A percentile compares a stretch with the other conserved stretches of the same genome.
Evolutionary conservation across 768 basidiomycete genomes (phyloP).

Genomic region (Lactarius psammicola): DNA sequence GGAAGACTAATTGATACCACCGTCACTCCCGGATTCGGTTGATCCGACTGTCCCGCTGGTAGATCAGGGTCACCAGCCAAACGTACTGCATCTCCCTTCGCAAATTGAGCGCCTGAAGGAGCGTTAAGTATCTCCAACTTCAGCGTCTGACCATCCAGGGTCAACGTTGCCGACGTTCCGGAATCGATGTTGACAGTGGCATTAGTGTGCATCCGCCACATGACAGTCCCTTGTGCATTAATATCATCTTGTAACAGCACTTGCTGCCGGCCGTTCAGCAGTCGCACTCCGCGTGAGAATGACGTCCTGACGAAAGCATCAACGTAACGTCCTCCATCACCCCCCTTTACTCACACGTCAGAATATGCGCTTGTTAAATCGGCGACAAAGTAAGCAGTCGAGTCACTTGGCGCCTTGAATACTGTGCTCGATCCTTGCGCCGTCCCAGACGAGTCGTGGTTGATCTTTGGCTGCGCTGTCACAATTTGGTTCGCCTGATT

Average conservation of each 20-base stretch:
- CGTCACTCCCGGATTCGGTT: slow-evolving; percentile 72
- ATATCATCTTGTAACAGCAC: slow-evolving; percentile 95
- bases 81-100: slow-evolving; percentile 52
- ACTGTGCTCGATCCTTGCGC: slow-evolving; percentile 86
- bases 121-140: slow-evolving; percentile 65
- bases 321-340: slow-evolving; percentile 1
- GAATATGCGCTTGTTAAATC: slow-evolving; percentile 78
- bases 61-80: slow-evolving; percentile 59
- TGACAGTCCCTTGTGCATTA: slow-evolving; percentile 50
- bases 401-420: slow-evolving; percentile 54
- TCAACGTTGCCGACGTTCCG: slow-evolving; percentile 72
- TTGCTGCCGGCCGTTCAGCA: slow-evolving; percentile 80
- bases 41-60: slow-evolving; percentile 60
- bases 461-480: slow-evolving; percentile 53
- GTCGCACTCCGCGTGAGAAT: slow-evolving; percentile 80
- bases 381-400: slow-evolving; percentile 79
- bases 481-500: slow-evolving; percentile 79
- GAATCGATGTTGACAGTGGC: slow-evolving; percentile 64
- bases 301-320: slow-evolving; percentile 47
- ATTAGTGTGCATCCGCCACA: slow-evolving; percentile 97
- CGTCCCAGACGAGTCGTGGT: slow-evolving; percentile 52
- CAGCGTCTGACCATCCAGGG: slow-evolving; percentile 66
- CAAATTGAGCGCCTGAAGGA: slow-evolving; percentile 63
- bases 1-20: slow-evolving; percentile 70
- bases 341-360: slow-evolving; percentile 51